Evolutionary conservation across 192 early-diverging fungal genomes (phyloP).

Genomic region (Glomus cerebriforme): DNA sequence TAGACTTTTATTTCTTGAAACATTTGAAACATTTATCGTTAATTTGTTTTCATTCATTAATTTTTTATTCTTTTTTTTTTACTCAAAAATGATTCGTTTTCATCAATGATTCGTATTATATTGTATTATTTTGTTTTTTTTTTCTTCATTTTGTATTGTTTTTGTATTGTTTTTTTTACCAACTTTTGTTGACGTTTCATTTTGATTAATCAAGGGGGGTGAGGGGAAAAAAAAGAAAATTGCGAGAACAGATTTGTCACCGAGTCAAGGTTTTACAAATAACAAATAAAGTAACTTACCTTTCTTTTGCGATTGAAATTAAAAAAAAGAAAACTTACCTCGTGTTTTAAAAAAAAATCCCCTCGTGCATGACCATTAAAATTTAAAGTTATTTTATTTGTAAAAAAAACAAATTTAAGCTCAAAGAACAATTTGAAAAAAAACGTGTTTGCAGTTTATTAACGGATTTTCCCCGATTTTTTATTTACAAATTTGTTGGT

Average conservation of each 20-base stretch:
- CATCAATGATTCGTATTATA: too few relatives aligned
- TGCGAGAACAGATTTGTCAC: background rate
- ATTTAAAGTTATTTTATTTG: conserved; percentile 1
- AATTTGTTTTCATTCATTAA: too few relatives aligned
- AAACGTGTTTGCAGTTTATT: background rate
- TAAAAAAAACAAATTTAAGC: background rate
- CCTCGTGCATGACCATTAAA: background rate
- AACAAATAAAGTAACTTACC: background rate
- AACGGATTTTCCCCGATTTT: background rate
- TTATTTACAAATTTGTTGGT: background rate
- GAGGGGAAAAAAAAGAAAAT: background rate
- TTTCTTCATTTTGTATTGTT: too few relatives aligned
- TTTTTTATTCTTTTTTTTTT: too few relatives aligned
- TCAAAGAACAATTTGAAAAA: background rate
- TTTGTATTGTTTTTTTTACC: too few relatives aligned
- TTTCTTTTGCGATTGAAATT: background rate
- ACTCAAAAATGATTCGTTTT: background rate
- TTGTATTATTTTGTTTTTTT: too few relatives aligned
- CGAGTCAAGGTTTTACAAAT: background rate
- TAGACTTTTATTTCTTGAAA: background rate
- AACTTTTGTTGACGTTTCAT: too few relatives aligned
- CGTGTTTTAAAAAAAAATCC: background rate
- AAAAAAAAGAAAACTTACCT: background rate
- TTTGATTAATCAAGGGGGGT: too few relatives aligned
- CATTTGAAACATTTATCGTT: background rate